Conservation (phyloP, 202 grass and related monocot species). For the Setaria viridis region DNA sequence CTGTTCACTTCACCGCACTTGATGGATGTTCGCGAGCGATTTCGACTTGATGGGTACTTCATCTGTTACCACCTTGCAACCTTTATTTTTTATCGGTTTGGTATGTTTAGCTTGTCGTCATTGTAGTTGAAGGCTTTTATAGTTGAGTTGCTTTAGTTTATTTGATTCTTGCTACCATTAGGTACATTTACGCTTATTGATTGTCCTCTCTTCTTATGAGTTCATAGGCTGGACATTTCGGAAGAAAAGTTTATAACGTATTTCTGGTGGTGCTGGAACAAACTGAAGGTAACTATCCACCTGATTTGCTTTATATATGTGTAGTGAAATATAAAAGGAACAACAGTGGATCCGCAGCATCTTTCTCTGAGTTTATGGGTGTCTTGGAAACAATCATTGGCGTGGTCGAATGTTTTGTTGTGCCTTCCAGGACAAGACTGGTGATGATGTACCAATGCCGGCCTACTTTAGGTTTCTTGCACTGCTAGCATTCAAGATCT, state of each 20-base stretch:
- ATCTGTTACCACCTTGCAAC: constrained; percentile 22
- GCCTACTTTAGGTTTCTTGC: constrained; percentile 96
- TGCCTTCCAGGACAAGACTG: constrained; percentile 64
- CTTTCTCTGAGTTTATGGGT: constrained; percentile 15
- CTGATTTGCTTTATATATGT: constrained; percentile 28
- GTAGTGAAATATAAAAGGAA: constrained; percentile 32
- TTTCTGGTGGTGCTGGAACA: constrained; percentile 99
- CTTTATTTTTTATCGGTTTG: constrained; percentile 13
- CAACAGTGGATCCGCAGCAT: constrained; percentile 18
- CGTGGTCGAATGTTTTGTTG: constrained; percentile 36
- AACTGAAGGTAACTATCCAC: constrained; percentile 68
- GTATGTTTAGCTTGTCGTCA: constrained; percentile 29
- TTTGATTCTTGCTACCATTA: constrained; percentile 21
- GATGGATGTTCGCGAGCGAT: constrained; percentile 85
- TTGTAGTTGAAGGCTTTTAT: constrained; percentile 24
- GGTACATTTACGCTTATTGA: constrained; percentile 14
- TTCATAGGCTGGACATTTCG: constrained; percentile 78
- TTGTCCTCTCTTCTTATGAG: constrained; percentile 42
- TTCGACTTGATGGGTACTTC: constrained; percentile 80
- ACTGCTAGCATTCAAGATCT: constrained; percentile 95
- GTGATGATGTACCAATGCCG: constrained; percentile 80
- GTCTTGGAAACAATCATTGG: constrained; percentile 27
- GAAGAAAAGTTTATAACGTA: constrained; percentile 90
- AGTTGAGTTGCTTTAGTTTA: constrained; percentile 8
- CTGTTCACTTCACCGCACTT: constrained; percentile 93